These are phyloP conservation scores for Auricularia auricula-judae DNA, from an alignment of 768 basidiomycete genomes.

Conservation along the genomic window DNA sequence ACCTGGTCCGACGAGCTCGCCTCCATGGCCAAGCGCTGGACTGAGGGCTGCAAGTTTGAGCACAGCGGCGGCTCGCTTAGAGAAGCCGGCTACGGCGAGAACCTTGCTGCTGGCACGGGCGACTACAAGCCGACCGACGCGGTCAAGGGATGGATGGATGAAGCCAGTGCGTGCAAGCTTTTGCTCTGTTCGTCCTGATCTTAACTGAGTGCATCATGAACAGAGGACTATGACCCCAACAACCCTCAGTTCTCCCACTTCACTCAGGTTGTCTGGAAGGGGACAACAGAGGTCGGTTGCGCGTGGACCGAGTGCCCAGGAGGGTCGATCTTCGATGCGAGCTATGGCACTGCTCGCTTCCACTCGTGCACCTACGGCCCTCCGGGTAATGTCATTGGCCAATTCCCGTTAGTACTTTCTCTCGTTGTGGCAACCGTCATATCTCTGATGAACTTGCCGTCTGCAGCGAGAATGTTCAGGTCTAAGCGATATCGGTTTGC, in stretches of 20 bases:
- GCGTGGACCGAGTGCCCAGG: slow-evolving; percentile 37
- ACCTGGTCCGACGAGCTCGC: slow-evolving; percentile 40
- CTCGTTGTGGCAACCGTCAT: no score
- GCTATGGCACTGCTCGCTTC: slow-evolving; percentile 31
- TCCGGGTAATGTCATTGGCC: slow-evolving; percentile 52
- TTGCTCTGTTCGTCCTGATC: neutral
- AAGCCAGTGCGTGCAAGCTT: slow-evolving; percentile 29
- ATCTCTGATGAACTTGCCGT: no score
- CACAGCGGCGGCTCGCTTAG: slow-evolving; percentile 34
- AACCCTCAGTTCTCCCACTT: slow-evolving; percentile 43
- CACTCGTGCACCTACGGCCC: slow-evolving; percentile 59
- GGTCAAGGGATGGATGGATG: slow-evolving; percentile 37
- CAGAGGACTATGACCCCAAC: slow-evolving; percentile 26
- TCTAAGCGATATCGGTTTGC: neutral
- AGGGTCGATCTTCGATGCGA: slow-evolving; percentile 30
- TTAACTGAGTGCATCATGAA: neutral
- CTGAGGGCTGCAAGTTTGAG: slow-evolving; percentile 34
- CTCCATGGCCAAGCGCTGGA: slow-evolving; percentile 38
- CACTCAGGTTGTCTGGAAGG: slow-evolving; percentile 57
- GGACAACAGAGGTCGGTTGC: slow-evolving; percentile 48
- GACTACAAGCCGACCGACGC: slow-evolving; percentile 30
- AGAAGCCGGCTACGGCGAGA: slow-evolving; percentile 33
- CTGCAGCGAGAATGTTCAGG: slow-evolving; percentile 5
- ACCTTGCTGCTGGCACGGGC: slow-evolving; percentile 44
- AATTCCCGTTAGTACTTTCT: slow-evolving; percentile 18